Evolutionary conservation across 2,329 filamentous ascomycete genomes (phyloP), one percentile per base, ranked within the genome.

Genomic region (Corynespora cassiicola): DNA sequence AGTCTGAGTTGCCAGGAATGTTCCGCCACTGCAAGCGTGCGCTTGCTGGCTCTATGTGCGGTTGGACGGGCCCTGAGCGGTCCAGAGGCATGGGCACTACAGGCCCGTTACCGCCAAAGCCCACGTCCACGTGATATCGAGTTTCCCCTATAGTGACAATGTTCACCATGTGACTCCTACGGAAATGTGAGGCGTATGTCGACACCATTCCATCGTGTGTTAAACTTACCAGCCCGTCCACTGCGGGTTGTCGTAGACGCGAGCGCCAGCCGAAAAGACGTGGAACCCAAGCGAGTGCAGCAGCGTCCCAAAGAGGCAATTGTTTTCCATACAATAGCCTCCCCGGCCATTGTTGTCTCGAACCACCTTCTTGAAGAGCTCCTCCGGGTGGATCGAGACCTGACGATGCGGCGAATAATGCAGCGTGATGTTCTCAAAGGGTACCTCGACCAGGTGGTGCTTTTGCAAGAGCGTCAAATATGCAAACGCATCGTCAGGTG

Each of bases 281-380:
- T 59, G 60, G 48, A 75, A 83, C 0, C 79, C 79, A 22, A 84
- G 52, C 1, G 72, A 76, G 26, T 71, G 66, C 29, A 84, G 54
- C 9, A 82, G 63, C 3, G 70, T 73, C 6, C 70, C 73, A 42
- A 84, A 76, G 20, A 84, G 62, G 3, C 65, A 61, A 29, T 81
- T 81, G 47, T 76, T 80, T 59, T 84, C 80, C 78, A 84, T 81
- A 55, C 80, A 84, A 44, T 82, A 82, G 2, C 81, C 81, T 17
- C 81, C 80, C 20, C 78, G 61, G 5, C 71, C 70, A 30, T 65
- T 66, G 24, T 74, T 61, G 29, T 68, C 68, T 1, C 77, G 73
- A 21, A 84, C 69, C 30, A 83, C 70, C 54, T 83, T 83, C 26
- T 73, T 65, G 56, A 73, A 83, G 6, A 84, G 57, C 3, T 65